Evolutionary conservation across 2,329 filamentous ascomycete species (phyloP), one percentile per base, ranked within the genome.

Genomic region (Sclerotinia nivalis): DNA sequence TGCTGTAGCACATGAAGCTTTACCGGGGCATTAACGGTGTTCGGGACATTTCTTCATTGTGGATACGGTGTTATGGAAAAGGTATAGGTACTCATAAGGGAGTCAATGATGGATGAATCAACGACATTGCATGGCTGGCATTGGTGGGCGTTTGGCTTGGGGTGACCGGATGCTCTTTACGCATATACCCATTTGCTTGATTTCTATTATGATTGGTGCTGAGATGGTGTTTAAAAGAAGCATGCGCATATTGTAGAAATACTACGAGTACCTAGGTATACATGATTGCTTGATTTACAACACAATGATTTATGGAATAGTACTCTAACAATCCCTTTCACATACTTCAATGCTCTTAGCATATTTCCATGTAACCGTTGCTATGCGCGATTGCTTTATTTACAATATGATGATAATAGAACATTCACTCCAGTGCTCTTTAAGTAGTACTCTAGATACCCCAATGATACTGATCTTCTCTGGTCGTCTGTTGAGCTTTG

Each of bases 181-280:
- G 69, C 66, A 69, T 69, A 73, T 74, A 74, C 72, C 72, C 72
- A 74, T 73, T 74, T 74, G 72, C 71, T 73, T 73, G 66, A 45
- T 47, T 43, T 66, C 25, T 34, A 9, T 66, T 31, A 54, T 15
- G 15, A 52, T 40, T 13, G n/a, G 47, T 37, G 12, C 15, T 64
- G 22, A 25, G 47, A 37, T 25, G 31, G 31, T 52, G 61, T 52
- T 52, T 1, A 52, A 52, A 52, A 52, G 20, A 22, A 37, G 28
- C 34, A 34, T 22, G n/a, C 18, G 34, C 9, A 65, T 65, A 25
- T 34, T 52, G n/a, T 65, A 50, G 34, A 64, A 20, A 45, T 34
- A 47, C 45, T 50, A 40, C 28, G 40, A 18, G 13, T 0, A 15
- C 9, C 7, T 43, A 15, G 10, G 0, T 43, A 43, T 43, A n/a